These are phyloP conservation scores for Mycena kentingensis DNA, from an alignment of 768 basidiomycete genomes.

Conservation along the genomic window DNA sequence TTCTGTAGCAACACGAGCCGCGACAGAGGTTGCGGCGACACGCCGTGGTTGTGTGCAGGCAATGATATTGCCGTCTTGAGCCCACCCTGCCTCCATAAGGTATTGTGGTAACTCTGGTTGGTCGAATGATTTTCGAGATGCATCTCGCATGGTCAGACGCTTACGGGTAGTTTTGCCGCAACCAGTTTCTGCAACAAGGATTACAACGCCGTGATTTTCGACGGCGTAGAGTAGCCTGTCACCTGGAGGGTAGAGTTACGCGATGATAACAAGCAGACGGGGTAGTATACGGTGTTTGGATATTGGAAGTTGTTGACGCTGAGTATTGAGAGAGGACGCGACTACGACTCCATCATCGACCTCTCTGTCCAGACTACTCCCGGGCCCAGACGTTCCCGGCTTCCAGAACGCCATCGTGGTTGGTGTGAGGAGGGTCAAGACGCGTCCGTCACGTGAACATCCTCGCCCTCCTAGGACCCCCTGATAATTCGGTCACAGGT, in stretches of 20 bases:
- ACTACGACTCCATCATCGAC: slow-evolving; percentile 75
- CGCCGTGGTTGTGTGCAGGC: slow-evolving; percentile 93
- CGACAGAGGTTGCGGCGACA: slow-evolving; percentile 95
- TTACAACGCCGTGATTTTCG: slow-evolving; percentile 80
- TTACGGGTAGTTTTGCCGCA: slow-evolving; percentile 97
- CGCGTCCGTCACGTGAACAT: too few relatives aligned
- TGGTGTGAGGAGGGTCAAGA: slow-evolving; percentile 2
- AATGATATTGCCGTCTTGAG: slow-evolving; percentile 76
- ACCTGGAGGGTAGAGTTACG: slow-evolving; percentile 43
- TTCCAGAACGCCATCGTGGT: slow-evolving; percentile 78
- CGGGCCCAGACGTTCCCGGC: slow-evolving; percentile 82
- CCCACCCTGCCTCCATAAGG: slow-evolving; percentile 92
- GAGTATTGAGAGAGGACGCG: slow-evolving; percentile 70
- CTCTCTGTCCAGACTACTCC: slow-evolving; percentile 84
- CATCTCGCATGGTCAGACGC: slow-evolving; percentile 30
- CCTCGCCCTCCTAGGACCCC: too few relatives aligned
- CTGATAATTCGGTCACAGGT: too few relatives aligned
- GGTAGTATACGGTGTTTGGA: slow-evolving; percentile 74
- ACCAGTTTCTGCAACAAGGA: slow-evolving; percentile 94
- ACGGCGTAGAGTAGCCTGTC: slow-evolving; percentile 80
- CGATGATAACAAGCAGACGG: slow-evolving; percentile 2
- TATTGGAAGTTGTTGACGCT: slow-evolving; percentile 85
- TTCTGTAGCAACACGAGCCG: slow-evolving; percentile 88
- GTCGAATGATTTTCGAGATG: slow-evolving; percentile 20
- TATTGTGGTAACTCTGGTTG: slow-evolving; percentile 90